Evolutionary conservation across 129 eudicot genomes (phyloP), one percentile per base, ranked within the genome.

Genomic region (Arctium minus): DNA sequence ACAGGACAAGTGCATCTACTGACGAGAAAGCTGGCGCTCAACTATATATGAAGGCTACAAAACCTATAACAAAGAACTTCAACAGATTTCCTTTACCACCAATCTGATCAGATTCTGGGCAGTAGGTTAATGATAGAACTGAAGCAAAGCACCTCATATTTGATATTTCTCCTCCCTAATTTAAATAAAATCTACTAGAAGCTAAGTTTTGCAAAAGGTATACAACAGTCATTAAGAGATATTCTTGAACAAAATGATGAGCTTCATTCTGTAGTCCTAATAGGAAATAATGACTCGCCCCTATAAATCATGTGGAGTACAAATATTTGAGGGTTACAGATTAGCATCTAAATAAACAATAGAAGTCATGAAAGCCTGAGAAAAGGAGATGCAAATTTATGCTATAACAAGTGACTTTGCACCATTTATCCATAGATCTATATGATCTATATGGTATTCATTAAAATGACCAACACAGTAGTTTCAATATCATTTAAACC

Each of bases 41-140:
- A n/a, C 73, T 71, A 46, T 70, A 69, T 27, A 80, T 71, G 70
- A 50, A 71, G 70, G 71, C 77, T 33, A 68, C 29, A 80, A 48
- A 70, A 64, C 38, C 70, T 48, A 13, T 32, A 46, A 80, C 6
- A 68, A 39, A 71, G 4, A 80, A 18, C 29, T 80, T 44, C 36
- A 79, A 44, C 69, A n/a, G 68, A 44, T 40, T 30, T 80, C 53
- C 71, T 13, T 80, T 22, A 80, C 44, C 76, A 71, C 70, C 50
- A 32, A 30, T 73, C 56, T 60, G 74, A 37, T 32, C 18, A 53
- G 44, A 50, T 53, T 27, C 70, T 7, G 46, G 32, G 11, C 22
- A 72, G 73, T 73, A 81, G 73, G 84, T 50, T 56, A 81, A 62
- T 29, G 11, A 73, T 8, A 73, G n/a, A 56, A 70, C 79, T 53